phyloP scores from a whole-genome alignment of 164 flowering plant genomes.

The Tetrastigma voinierianum region DNA sequence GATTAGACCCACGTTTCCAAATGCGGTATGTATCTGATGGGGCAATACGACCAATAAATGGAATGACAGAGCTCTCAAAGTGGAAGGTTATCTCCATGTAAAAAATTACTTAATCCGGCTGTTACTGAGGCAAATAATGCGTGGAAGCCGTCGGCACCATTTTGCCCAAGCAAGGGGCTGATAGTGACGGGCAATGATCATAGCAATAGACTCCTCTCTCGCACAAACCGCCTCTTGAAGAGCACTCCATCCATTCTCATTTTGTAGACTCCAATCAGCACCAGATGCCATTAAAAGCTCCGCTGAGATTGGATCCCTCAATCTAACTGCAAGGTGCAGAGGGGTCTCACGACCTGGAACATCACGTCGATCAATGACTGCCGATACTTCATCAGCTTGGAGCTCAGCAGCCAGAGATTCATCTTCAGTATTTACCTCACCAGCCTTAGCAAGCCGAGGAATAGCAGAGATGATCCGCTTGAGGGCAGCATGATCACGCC shows the following conservation, averaged over 20 bases:
- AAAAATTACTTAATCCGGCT: slow-evolving; percentile 90
- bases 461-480: slow-evolving; percentile 57
- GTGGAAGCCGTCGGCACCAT: slow-evolving; percentile 97
- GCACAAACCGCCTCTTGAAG: slow-evolving; percentile 97
- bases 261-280: slow-evolving; percentile 98
- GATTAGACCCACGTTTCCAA: slow-evolving; percentile 96
- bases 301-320: slow-evolving; percentile 73
- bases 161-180: slow-evolving; percentile 99
- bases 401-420: slow-evolving; percentile 81
- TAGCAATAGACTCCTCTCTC: slow-evolving; percentile 87
- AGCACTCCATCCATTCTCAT: slow-evolving; percentile 97
- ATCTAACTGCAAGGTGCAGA: slow-evolving; percentile 84
- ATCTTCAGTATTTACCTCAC: slow-evolving; percentile 73
- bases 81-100: slow-evolving; percentile 98
- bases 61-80: slow-evolving; percentile 97
- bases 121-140: slow-evolving; percentile 75
- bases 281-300: slow-evolving; percentile 94
- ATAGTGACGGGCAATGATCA: slow-evolving; percentile 91
- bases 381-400: slow-evolving; percentile 74
- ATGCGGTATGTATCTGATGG: slow-evolving; percentile 97
- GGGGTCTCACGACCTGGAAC: slow-evolving; percentile 99
- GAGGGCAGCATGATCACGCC: slow-evolving; percentile 63
- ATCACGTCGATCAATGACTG: slow-evolving; percentile 84
- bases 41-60: slow-evolving; percentile 94
- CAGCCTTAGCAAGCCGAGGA: slow-evolving; percentile 76